phyloP scores from a whole-genome alignment of 176 grass and related monocot species.

The Bonia amplexicaulis region DNA sequence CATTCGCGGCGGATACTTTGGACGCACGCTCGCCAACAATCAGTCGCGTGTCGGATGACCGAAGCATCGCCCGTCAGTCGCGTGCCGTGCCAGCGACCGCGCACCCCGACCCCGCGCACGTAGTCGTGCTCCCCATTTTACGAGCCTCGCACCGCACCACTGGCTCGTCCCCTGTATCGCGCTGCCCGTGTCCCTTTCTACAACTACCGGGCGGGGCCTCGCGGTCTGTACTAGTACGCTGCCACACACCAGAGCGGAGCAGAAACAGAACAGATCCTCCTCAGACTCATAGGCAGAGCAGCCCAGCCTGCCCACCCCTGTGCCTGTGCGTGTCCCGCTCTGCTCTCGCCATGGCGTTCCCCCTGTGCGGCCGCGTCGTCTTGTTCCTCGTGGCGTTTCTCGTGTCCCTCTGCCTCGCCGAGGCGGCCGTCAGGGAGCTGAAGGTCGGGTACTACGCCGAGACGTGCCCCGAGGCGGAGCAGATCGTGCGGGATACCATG shows the following conservation, averaged over 20 bases:
- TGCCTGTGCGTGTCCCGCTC: not conserved
- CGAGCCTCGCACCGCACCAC: not conserved
- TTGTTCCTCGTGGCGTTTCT: not conserved
- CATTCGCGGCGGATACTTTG: conserved; percentile 32
- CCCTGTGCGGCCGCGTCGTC: not conserved
- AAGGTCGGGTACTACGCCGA: conserved; percentile 72
- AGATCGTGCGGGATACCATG: conserved; percentile 54
- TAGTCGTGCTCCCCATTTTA: not conserved
- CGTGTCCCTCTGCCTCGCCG: not conserved
- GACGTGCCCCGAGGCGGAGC: conserved; percentile 74
- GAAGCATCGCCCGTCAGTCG: not conserved
- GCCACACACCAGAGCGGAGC: not conserved
- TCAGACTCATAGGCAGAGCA: not conserved
- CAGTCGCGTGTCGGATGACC: not conserved
- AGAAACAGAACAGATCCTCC: not conserved
- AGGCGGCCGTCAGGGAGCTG: conserved; percentile 35
- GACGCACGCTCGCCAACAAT: conserved; percentile 1
- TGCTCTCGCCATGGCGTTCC: conserved; percentile 22
- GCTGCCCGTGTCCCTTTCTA: not conserved
- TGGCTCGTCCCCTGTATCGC: not conserved
- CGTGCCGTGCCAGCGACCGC: not conserved
- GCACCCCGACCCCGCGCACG: not conserved
- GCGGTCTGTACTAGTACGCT: not conserved
- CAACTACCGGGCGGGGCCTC: not conserved
- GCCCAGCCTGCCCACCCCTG: not conserved